Percentiles rank a stretch among this genome's conserved stretches.
These are phyloP conservation scores for Pilatotrama ljubarskyi DNA, from an alignment of 768 basidiomycete genomes.

Conservation along the genomic window DNA sequence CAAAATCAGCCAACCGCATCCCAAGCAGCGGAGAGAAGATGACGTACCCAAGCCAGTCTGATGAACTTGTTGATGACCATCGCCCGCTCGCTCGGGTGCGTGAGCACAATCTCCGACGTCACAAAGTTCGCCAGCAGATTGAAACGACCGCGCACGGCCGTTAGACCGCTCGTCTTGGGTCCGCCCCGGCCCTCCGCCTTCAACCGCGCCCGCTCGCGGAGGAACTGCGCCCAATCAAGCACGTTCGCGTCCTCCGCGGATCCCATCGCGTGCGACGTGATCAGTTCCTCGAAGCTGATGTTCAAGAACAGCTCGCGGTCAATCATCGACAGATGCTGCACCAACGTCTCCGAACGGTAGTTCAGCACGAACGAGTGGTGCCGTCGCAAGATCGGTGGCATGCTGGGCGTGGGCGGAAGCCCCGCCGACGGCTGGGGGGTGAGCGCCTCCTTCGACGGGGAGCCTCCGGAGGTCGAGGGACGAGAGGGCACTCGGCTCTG, in stretches of 20 bases:
- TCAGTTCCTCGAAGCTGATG: conserved; percentile 87
- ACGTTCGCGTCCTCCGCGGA: conserved; percentile 62
- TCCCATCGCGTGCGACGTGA: conserved; percentile 68
- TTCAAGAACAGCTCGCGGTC: conserved; percentile 85
- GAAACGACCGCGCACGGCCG: conserved; percentile 77
- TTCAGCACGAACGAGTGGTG: conserved; percentile 76
- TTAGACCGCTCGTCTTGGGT: conserved; percentile 70
- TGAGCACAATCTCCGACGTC: conserved; percentile 77
- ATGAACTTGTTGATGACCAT: conserved; percentile 77
- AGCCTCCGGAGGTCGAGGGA: conserved; percentile 36
- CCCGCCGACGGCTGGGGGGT: conserved; percentile 6
- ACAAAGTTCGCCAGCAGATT: conserved; percentile 83
- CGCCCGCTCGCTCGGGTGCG: conserved; percentile 63
- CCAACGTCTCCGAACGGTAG: conserved; percentile 60
- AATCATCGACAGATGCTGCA: conserved; percentile 83
- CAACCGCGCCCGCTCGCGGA: conserved; percentile 71
- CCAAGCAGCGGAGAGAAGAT: neutral
- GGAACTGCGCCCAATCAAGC: conserved; percentile 80
- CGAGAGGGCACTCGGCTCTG: conserved; percentile 52
- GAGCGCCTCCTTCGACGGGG: conserved; percentile 24
- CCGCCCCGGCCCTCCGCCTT: conserved; percentile 59
- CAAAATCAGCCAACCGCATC: neutral
- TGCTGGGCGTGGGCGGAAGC: conserved; percentile 4
- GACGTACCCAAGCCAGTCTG: conserved; percentile 78
- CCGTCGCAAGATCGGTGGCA: conserved; percentile 30